Base-by-base conservation (phyloP, 352 stramenopile genomes). In the Globisporangium iwayamae region DNA sequence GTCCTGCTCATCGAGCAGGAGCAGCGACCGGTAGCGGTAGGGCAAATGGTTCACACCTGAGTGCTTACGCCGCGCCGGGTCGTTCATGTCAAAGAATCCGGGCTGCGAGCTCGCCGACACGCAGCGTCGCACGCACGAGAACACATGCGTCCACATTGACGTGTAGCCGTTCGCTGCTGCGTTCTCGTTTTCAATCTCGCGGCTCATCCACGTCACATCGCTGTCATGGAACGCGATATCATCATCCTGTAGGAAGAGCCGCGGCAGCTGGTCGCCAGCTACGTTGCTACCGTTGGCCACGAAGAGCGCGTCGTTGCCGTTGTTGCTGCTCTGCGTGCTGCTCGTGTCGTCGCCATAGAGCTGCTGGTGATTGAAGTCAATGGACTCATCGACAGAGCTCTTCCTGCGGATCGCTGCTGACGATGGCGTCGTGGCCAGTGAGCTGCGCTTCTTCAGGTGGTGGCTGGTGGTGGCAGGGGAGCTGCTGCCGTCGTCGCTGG, bases 41-140 rank as follows among this genome's bases (percentile, higher is more conserved):
- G 52, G 61, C 30, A 67, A 62, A 22, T 57, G 32, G n/a, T 56
- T 57, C 65, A 52, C 55, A 76, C 68, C 70, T 72, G 68, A 55
- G 56, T 77, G 70, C 58, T 77, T 77, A 47, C 65, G 70, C 16
- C 67, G 61, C 56, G 61, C 60, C 2, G 70, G 67, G 65, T 77
- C 66, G 22, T 75, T 64, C 22, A 73, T 51, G 53, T 75, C 67
- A 43, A 74, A 67, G n/a, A 77, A 77, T 4, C 62, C 67, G 10
- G 64, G 64, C 32, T 72, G 63, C 22, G 68, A 67, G 52, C 41
- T 57, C 22, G 58, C 60, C 1, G 60, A 65, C 48, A 66, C 14
- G 32, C 70, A 54, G 1, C 63, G 60, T 13, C 70, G 70, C 13
- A 73, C 41, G 2, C 55, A 58, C 4, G 62, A 20, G 45, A 62